These are phyloP conservation scores for Ustilago bromivora DNA, from an alignment of 1,284 basidiomycete genomes.

Conservation along the genomic window DNA sequence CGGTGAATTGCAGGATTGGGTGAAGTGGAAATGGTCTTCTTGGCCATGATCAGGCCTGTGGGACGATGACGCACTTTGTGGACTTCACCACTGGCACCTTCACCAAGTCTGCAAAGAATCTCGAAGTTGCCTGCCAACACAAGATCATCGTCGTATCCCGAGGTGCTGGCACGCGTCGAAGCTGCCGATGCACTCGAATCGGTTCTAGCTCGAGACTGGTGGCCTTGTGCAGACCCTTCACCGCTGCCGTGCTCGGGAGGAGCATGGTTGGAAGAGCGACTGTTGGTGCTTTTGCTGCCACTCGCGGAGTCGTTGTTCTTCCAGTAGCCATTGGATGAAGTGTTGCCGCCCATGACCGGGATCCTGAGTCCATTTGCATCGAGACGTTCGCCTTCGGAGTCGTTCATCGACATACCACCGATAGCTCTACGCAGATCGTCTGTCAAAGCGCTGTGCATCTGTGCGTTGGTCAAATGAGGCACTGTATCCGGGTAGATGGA, in stretches of 20 bases:
- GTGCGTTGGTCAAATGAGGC: constrained; percentile 50
- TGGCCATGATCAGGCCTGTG: constrained; percentile 84
- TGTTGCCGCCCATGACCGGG: constrained; percentile 37
- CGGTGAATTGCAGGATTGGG: constrained; percentile 86
- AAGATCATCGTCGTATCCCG: constrained; percentile 51
- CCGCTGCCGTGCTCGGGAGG: background rate
- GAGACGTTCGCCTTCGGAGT: constrained; percentile 41
- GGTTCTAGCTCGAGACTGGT: constrained; percentile 15
- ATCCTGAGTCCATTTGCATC: constrained; percentile 45
- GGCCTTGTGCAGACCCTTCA: constrained; percentile 7
- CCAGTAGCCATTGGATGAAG: constrained; percentile 46
- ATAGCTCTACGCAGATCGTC: constrained; percentile 64
- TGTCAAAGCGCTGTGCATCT: constrained; percentile 56
- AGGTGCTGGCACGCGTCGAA: constrained; percentile 25
- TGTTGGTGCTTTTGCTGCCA: constrained; percentile 13
- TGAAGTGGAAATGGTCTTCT: constrained; percentile 94
- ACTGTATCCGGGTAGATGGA: constrained; percentile 63
- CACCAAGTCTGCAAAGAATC: constrained; percentile 82
- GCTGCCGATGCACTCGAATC: constrained; percentile 29
- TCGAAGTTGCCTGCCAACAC: constrained; percentile 75
- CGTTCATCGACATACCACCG: constrained; percentile 53
- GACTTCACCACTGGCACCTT: constrained; percentile 95
- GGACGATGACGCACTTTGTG: constrained; percentile 86
- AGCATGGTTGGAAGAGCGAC: constrained; percentile 11
- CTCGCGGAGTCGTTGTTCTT: constrained; percentile 22